Base-by-base conservation (phyloP, 176 grass and related monocot genomes). In the Tuctoria greenei region DNA sequence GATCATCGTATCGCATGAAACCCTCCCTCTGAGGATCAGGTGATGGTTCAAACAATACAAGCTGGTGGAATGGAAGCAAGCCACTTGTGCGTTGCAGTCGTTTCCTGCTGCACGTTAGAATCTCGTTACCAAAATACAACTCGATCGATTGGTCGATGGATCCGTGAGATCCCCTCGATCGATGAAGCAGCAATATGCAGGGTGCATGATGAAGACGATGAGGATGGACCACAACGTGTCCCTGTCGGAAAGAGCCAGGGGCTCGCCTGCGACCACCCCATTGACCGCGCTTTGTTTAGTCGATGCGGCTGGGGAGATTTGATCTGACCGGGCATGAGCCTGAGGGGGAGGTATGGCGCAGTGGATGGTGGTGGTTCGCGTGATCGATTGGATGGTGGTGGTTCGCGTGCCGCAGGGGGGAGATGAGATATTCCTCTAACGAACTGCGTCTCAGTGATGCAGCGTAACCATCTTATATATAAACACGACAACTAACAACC, bases 201-300 rank as follows among this genome's bases (percentile, higher is more conserved):
- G 52, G 13, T 58, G 55, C 28, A 64, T 64, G 31, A 35, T 31
- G 59, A 31, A 57, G 63, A 25, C 75, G 60, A 77, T 68, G 50
- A 72, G 56, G 62, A 79, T 79, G 86, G 76, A 80, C 79, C 82
- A 72, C 47, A 79, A 85, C 89, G 86, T 88, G 89, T 79, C 82
- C 69, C 75, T 88, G 89, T 80, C 82, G 82, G 89, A 71, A 64
- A 25, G 60, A 77, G 81, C 39, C 58, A 57, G 45, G 11, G n/a
- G 52, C 66, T 79, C 58, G 72, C 56, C 46, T 20, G 36, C 37
- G 45, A 86, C 27, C 17, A 21, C 68, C 36, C 43, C 75, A 73
- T 88, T 83, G 75, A 83, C 86, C 75, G n/a, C 3, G 50, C 68
- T 38, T 84, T 75, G 69, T 88, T 84, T 88, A 74, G 45, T 58